Percentiles rank a stretch among this genome's conserved stretches.
Conservation (phyloP, 805 yeast species). For the Tetrapisispora fleetii region DNA sequence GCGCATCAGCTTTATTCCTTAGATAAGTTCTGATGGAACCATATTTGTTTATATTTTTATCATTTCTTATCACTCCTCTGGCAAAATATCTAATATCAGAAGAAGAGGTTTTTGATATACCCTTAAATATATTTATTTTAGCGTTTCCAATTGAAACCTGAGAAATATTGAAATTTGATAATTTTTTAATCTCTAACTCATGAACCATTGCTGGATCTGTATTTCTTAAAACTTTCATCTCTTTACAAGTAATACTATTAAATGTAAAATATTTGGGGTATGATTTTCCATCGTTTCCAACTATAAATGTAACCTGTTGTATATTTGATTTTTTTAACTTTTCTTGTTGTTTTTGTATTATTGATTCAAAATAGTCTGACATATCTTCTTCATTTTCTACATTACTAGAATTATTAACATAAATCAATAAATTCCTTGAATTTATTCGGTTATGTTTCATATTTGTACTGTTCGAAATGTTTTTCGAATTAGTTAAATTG, state of each 20-base stretch:
- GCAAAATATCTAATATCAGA: constrained; percentile 93
- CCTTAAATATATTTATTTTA: constrained; percentile 95
- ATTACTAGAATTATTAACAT: constrained; percentile 42
- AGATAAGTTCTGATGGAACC: constrained; percentile 86
- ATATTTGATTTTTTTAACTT: constrained; percentile 62
- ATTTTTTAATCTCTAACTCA: constrained; percentile 90
- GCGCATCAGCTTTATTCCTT: constrained; percentile 90
- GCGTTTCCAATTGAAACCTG: constrained; percentile 94
- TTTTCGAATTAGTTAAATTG: neutral
- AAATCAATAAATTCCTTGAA: neutral
- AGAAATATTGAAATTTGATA: constrained; percentile 88
- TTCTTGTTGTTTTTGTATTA: constrained; percentile 56
- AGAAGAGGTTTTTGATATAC: constrained; percentile 84
- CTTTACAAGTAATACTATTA: constrained; percentile 75
- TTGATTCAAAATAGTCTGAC: constrained; percentile 49
- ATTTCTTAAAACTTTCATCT: constrained; percentile 90
- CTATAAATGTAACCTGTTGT: constrained; percentile 86
- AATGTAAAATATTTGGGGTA: constrained; percentile 95
- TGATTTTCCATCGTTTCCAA: constrained; percentile 73
- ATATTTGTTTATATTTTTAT: constrained; percentile 75
- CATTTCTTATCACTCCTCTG: constrained; percentile 94
- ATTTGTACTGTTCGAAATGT: neutral
- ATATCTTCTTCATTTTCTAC: constrained; percentile 61
- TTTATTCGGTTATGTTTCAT: neutral
- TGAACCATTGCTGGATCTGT: constrained; percentile 97